These are phyloP conservation scores for Colletotrichum orchidophilum DNA, from an alignment of 2,329 filamentous ascomycete genomes.

Conservation along the genomic window DNA sequence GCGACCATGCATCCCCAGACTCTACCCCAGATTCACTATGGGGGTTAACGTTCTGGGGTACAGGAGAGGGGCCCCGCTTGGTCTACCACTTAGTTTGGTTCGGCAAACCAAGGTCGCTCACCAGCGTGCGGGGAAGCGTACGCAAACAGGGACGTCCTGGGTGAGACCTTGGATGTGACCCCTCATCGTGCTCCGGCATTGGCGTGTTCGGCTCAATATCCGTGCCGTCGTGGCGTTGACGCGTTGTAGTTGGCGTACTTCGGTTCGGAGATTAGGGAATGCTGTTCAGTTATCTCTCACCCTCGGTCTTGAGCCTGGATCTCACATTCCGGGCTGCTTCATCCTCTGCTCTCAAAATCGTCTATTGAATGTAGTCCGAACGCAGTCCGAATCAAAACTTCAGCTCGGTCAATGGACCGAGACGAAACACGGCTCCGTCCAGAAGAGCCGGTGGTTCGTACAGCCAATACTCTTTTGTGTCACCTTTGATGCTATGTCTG, in stretches of 20 bases:
- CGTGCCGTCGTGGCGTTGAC: not conserved
- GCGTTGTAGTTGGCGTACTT: not conserved
- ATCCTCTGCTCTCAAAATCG: not conserved
- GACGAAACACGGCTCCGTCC: not conserved
- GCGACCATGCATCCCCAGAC: not conserved
- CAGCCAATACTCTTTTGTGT: not conserved
- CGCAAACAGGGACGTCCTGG: not conserved
- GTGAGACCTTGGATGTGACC: not conserved
- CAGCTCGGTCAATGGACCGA: not conserved
- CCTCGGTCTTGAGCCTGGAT: not conserved
- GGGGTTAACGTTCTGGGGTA: conserved; percentile 4
- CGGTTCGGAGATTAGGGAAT: conserved; percentile 12
- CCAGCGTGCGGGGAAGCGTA: conserved; percentile 17
- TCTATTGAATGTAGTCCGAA: not conserved
- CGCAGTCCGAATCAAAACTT: not conserved
- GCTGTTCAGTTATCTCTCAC: not conserved
- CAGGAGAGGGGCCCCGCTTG: conserved; percentile 18
- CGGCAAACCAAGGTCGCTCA: not conserved
- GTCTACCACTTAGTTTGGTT: conserved; percentile 1
- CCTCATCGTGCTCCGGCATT: not conserved
- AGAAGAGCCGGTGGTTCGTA: not conserved
- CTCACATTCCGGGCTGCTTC: not conserved
- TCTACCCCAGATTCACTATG: conserved; percentile 1
- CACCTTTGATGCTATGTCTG: too few species aligned
- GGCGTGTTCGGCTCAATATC: conserved; percentile 10